Conservation (phyloP, 352 stramenopile species). For the Phytophthora quininea region DNA sequence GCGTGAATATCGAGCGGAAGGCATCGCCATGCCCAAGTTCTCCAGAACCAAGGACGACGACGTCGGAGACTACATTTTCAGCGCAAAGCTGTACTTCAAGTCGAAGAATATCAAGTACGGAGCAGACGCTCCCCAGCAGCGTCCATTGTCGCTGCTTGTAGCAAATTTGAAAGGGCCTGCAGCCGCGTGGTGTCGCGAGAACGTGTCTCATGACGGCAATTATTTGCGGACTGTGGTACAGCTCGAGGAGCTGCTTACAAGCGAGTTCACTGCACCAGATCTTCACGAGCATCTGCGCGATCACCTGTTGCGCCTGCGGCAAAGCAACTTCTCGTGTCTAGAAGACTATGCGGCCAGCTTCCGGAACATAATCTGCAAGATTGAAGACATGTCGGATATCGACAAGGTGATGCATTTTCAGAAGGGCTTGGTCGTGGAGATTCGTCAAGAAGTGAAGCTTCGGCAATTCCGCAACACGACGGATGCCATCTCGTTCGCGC, state of each 20-base stretch:
- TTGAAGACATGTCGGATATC: conserved; percentile 7
- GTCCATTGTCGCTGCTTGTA: conserved; percentile 2
- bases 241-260: conserved; percentile 14
- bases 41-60: conserved; percentile 12
- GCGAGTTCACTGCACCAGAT: conserved; percentile 13
- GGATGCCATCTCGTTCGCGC: conserved; percentile 5
- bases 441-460: conserved; percentile 21
- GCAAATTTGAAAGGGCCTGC: conserved; percentile 9
- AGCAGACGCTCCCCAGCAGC: background rate
- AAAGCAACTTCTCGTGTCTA: conserved; percentile 12
- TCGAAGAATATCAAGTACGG: conserved; percentile 20
- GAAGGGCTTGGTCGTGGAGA: conserved; percentile 12
- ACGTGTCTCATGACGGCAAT: conserved; percentile 10
- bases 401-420: conserved; percentile 24
- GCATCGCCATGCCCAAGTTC: conserved; percentile 18
- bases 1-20: conserved; percentile 8
- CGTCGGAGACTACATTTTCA: conserved; percentile 19
- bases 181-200: conserved; percentile 6
- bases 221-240: conserved; percentile 7
- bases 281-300: conserved; percentile 13
- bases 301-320: conserved; percentile 1
- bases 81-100: conserved; percentile 15
- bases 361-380: conserved; percentile 16
- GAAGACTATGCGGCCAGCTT: conserved; percentile 12
- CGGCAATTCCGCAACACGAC: conserved; percentile 9